Evolutionary conservation across 2,329 filamentous ascomycete species (phyloP), one percentile per base, ranked within the genome.

Genomic region (Alternaria angustiovoidea): DNA sequence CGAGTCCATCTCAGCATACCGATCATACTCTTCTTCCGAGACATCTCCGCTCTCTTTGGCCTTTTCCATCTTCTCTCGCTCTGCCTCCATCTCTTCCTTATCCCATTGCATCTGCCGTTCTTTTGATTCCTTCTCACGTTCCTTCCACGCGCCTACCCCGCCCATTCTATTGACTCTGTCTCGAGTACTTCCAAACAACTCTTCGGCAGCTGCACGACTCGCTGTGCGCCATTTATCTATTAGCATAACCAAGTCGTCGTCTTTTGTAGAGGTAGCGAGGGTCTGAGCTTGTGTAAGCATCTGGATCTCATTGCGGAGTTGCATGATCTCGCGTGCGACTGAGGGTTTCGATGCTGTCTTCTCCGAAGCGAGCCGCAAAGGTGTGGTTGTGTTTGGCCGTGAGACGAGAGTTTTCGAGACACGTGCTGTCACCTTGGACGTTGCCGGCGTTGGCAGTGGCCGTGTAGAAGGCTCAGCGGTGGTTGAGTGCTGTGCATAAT

Each of bases 151-250:
- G 36, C 79, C 77, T 41, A 89, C 81, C 1, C 88, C 88, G 20
- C 89, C 88, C 85, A 89, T 89, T 66, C 84, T 79, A 68, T 86
- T 81, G 36, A 91, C 82, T 54, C 87, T 79, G 73, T 89, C 87
- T 63, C 84, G 83, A 22, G 89, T 87, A 20, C 81, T 78, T 24
- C 79, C 82, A 74, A 90, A 92, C 11, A 91, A 78, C 69, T 91
- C 88, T 66, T 92, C 90, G 1, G 90, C 90, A 7, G 88, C 89
- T 51, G 83, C 79, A 63, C 88, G 83, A 60, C 85, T 86, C 18
- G 87, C 86, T 0, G 71, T 75, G 47, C 82, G 85, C 90, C 90
- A 93, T 73, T 85, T 89, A 3, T 73, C 74, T 42, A 87, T 84
- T 65, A 91, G 70, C 0, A 72, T 77, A 42, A 84, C 78, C 24